Evolutionary conservation across 2,329 filamentous ascomycete species (phyloP).

Genomic region (Aspergillus japonicus): DNA sequence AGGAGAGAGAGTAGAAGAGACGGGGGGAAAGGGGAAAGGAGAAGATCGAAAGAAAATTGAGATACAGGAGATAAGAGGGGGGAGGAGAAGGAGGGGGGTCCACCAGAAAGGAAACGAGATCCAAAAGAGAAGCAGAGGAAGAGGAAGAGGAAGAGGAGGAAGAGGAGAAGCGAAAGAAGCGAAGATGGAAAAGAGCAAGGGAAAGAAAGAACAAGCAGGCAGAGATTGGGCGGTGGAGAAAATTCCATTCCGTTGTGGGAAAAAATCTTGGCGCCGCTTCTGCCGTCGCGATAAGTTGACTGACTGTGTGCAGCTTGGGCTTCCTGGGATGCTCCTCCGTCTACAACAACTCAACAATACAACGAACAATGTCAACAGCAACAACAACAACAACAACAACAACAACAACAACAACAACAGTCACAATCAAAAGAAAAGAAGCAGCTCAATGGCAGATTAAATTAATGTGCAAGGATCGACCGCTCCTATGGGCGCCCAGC

Average conservation of each 20-base stretch:
- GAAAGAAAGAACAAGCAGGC: conserved; percentile 2
- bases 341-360: too few relatives aligned
- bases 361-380: too few relatives aligned
- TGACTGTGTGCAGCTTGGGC: not conserved
- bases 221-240: conserved; percentile 38
- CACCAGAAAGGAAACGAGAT: conserved; percentile 1
- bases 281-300: not conserved
- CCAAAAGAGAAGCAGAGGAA: not conserved
- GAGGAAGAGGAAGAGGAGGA: not conserved
- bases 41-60: conserved; percentile 4
- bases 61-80: conserved; percentile 1
- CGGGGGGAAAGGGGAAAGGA: conserved; percentile 13
- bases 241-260: conserved; percentile 46
- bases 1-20: conserved; percentile 2
- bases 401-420: too few relatives aligned
- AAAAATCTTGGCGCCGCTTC: conserved; percentile 37
- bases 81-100: conserved; percentile 1
- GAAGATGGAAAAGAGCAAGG: not conserved
- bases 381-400: too few relatives aligned
- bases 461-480: not conserved
- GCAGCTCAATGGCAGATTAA: not conserved
- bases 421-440: not conserved
- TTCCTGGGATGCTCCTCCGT: not conserved
- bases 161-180: not conserved
- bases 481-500: not conserved